phyloP scores from a whole-genome alignment of 129 eudicot genomes.

The Chrysanthemum seticuspe region DNA sequence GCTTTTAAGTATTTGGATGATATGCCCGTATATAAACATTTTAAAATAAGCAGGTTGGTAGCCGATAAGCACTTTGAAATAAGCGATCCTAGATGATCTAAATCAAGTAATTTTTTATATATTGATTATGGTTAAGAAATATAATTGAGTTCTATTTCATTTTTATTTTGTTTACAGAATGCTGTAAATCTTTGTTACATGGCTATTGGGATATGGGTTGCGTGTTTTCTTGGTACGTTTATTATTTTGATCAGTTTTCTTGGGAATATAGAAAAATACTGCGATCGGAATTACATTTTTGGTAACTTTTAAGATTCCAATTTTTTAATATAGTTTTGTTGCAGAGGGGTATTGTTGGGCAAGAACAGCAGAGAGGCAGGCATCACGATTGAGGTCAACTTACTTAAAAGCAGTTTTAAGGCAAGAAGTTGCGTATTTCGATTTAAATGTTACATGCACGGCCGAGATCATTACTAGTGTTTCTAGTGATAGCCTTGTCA shows the following conservation, averaged over 20 bases:
- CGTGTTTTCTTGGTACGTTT: slow-evolving; percentile 31
- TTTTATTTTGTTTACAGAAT: slow-evolving; percentile 38
- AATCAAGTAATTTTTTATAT: neutral
- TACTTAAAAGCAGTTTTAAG: slow-evolving; percentile 61
- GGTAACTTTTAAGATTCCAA: no score
- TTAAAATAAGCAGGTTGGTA: no score
- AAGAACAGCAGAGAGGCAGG: slow-evolving; percentile 23
- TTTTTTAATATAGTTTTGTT: neutral
- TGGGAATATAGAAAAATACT: neutral
- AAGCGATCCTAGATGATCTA: no score
- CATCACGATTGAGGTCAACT: slow-evolving; percentile 45
- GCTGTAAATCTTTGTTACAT: slow-evolving; percentile 50
- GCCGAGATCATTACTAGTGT: slow-evolving; percentile 53
- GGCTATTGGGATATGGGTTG: slow-evolving; percentile 56
- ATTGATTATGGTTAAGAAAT: neutral
- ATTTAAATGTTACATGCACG: slow-evolving; percentile 48
- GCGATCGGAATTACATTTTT: neutral
- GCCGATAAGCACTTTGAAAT: no score
- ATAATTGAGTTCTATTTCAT: neutral
- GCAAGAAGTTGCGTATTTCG: slow-evolving; percentile 62
- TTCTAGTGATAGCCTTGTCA: slow-evolving; percentile 50
- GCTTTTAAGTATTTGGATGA: no score
- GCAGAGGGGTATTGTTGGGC: slow-evolving; percentile 65
- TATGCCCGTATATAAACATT: no score
- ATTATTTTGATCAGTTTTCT: neutral